phyloP scores from a whole-genome alignment of 257 asterid species.

The Anisodus tanguticus region DNA sequence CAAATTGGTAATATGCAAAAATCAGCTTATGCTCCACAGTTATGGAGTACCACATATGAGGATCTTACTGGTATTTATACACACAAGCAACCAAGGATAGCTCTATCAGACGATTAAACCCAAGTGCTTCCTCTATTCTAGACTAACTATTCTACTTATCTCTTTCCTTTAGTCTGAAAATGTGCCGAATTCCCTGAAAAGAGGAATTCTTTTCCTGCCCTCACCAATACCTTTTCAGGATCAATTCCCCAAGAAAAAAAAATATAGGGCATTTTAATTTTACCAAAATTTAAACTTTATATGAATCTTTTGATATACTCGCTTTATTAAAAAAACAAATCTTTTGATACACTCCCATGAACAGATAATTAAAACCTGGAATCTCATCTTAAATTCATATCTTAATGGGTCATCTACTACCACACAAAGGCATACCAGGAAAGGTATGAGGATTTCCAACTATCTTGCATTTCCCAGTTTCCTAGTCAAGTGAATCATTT shows the following conservation, averaged over 20 bases:
- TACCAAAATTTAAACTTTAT: background rate
- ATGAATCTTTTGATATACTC: background rate
- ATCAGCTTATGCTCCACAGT: background rate
- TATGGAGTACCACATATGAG: background rate
- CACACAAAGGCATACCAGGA: background rate
- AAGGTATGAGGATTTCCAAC: background rate
- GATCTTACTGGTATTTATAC: background rate
- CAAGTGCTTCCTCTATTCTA: conserved; percentile 17
- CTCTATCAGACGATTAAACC: background rate
- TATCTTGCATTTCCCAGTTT: background rate
- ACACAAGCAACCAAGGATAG: background rate
- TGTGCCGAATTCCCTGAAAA: background rate
- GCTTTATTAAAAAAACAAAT: background rate
- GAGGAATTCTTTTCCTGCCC: background rate
- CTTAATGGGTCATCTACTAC: background rate
- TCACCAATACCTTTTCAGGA: background rate
- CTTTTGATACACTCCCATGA: background rate
- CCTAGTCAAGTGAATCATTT: conserved; percentile 10
- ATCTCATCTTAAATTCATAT: background rate
- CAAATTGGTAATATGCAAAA: background rate
- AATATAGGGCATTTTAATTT: background rate
- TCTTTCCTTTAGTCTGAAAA: background rate
- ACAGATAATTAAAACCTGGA: background rate
- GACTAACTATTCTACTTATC: background rate
- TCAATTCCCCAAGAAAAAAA: background rate